Conservation (phyloP, 306 rosid species). For the Cicer bijugum region DNA sequence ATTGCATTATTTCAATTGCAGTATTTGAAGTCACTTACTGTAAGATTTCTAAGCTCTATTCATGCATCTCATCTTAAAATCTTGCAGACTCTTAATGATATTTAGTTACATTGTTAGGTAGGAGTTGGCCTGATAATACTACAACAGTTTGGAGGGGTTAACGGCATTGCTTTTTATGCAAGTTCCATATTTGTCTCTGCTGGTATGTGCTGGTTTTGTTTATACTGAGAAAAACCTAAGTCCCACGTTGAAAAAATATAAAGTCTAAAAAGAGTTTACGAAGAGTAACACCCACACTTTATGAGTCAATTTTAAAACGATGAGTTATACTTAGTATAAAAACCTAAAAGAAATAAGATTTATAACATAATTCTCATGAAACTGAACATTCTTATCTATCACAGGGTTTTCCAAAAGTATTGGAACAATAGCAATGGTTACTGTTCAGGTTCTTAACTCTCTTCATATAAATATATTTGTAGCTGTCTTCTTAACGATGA, state of each 20-base stretch:
- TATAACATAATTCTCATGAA: conserved; percentile 47
- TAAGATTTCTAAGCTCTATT: conserved; percentile 49
- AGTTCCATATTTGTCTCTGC: conserved; percentile 75
- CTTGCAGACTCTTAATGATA: conserved; percentile 35
- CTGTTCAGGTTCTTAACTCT: conserved; percentile 65
- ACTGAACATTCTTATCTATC: conserved; percentile 42
- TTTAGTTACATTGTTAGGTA: conserved; percentile 55
- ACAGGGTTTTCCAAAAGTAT: conserved; percentile 76
- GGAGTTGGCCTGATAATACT: conserved; percentile 85
- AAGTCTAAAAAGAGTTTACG: no score
- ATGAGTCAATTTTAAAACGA: no score
- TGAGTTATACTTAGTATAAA: no score
- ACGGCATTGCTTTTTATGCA: conserved; percentile 78
- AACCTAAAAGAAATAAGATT: neutral
- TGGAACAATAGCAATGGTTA: conserved; percentile 77
- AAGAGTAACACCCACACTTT: no score
- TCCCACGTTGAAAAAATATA: neutral
- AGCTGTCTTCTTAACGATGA: conserved; percentile 24
- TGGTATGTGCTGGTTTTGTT: conserved; percentile 53
- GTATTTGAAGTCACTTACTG: conserved; percentile 73
- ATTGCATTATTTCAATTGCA: conserved; percentile 66
- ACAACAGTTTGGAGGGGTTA: conserved; percentile 89
- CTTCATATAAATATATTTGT: conserved; percentile 18
- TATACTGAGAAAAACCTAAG: conserved; percentile 15
- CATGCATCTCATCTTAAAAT: conserved; percentile 6